Base-by-base conservation (phyloP, 2,329 filamentous ascomycete species). In the Sporothrix humicola region DNA sequence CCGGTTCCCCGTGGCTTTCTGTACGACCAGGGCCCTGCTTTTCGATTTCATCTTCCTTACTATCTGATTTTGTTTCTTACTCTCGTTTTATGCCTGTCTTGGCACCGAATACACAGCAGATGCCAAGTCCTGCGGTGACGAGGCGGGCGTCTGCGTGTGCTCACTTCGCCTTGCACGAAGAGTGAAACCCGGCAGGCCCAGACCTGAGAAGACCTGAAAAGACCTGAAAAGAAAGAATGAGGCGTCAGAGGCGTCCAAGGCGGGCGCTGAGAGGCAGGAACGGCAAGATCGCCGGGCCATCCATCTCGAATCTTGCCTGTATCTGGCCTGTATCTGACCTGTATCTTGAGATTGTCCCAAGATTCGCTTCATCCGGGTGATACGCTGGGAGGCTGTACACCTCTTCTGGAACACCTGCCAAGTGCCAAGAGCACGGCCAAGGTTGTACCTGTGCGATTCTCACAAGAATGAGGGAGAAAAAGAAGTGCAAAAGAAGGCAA, bases 101-200 rank as follows among this genome's bases (percentile, higher is more conserved):
- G 66, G 72, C 66, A 65, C 66, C 56, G 46, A 54, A 23, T 31
- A 23, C 72, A 73, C 72, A 46, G 48, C 72, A 73, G 68, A 54
- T 73, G 72, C 72, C 72, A 70, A 73, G 72, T n/a, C 56, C 72
- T 73, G 72, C 17, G 23, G 72, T 54, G 65, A 44, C 48, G 20
- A n/a, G 20, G 42, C 26, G 26, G 52, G 13, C 23, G 66, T 37
- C 50, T 15, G 37, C 23, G 20, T 48, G 20, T 26, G 31, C 31
- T 37, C 31, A 37, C 31, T 37, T 37, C 31, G 2, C 31, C 31
- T 37, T 37, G 31, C 3, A 37, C 31, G 7, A 7, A 48, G 2
- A 63, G 23, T 23, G 46, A 65, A 10, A 71, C 54, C 26, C 26
- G 20, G 9, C 61, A 46, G 42, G 61, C 7, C 61, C n/a, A 26